Evolutionary conservation across 2,329 filamentous ascomycete species (phyloP).

Genomic region (Alternaria sp.): DNA sequence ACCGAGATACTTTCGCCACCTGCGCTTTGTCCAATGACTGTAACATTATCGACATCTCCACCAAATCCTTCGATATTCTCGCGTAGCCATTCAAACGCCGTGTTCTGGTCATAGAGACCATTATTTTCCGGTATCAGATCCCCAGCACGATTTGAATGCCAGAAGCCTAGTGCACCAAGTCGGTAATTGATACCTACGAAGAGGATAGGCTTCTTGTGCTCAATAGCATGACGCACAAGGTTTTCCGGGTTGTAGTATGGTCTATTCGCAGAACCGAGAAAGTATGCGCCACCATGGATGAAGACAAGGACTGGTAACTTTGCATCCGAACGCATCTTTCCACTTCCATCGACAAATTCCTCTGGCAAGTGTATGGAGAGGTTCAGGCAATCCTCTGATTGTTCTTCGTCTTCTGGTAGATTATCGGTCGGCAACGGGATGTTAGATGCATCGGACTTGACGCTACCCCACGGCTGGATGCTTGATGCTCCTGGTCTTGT

Average conservation of each 20-base stretch:
- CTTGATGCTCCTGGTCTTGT: conserved; percentile 22
- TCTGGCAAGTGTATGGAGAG: conserved; percentile 44
- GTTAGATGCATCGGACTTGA: conserved; percentile 26
- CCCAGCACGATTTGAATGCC: conserved; percentile 56
- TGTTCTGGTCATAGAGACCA: conserved; percentile 43
- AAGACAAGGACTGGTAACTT: conserved; percentile 61
- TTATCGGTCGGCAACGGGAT: conserved; percentile 24
- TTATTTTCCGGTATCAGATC: conserved; percentile 35
- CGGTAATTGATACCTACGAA: conserved; percentile 32
- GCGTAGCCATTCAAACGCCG: conserved; percentile 49
- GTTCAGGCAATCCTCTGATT: conserved; percentile 56
- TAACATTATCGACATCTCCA: conserved; percentile 34
- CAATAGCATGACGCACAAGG: conserved; percentile 15
- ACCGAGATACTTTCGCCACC: conserved; percentile 47
- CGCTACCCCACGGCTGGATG: conserved; percentile 25
- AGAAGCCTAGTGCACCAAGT: conserved; percentile 35
- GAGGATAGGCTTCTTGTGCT: conserved; percentile 14
- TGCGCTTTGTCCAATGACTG: conserved; percentile 11
- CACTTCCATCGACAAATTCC: conserved; percentile 52
- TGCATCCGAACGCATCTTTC: conserved; percentile 13
- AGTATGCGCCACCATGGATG: conserved; percentile 62
- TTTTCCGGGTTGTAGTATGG: conserved; percentile 58
- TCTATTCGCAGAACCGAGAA: conserved; percentile 59
- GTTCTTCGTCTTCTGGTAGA: conserved; percentile 24
- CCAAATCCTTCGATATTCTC: conserved; percentile 47